Percentiles rank a stretch among this genome's conserved stretches.
These are phyloP conservation scores for Phialemonium atrogriseum DNA, from an alignment of 2,329 filamentous ascomycete genomes.

Conservation along the genomic window DNA sequence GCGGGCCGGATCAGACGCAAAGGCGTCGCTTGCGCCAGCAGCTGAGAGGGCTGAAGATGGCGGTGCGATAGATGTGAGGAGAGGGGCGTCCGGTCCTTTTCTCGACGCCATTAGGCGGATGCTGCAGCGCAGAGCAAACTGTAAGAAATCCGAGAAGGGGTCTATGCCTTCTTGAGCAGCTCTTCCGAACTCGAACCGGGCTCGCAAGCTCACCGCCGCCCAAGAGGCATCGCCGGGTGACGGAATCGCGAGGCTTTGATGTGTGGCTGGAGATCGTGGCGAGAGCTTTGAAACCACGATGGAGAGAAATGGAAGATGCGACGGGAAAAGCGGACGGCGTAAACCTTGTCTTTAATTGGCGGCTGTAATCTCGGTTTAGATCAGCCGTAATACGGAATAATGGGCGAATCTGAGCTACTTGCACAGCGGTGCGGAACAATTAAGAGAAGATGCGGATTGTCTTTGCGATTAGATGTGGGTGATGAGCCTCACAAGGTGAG, in stretches of 20 bases:
- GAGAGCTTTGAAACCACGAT: no score
- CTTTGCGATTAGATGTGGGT: no score
- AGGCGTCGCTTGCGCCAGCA: slow-evolving; percentile 26
- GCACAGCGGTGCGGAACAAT: no score
- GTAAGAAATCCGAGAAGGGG: background rate
- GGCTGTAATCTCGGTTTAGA: background rate
- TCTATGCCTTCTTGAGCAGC: no score
- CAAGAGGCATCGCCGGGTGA: slow-evolving; percentile 16
- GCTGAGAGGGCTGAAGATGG: slow-evolving; percentile 24
- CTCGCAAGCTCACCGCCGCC: slow-evolving; percentile 11
- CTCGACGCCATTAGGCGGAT: slow-evolving; percentile 47
- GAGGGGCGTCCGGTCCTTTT: slow-evolving; percentile 41
- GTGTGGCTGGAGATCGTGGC: slow-evolving; percentile 27
- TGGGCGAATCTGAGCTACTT: no score
- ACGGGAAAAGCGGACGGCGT: no score
- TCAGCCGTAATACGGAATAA: slow-evolving; percentile 2
- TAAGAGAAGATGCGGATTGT: no score
- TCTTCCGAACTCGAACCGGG: slow-evolving; percentile 3
- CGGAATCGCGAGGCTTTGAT: slow-evolving; percentile 13
- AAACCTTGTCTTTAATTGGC: no score
- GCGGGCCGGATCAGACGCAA: slow-evolving; percentile 28
- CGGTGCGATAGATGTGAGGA: slow-evolving; percentile 23
- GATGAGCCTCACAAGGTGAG: no score
- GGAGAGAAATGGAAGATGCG: background rate
- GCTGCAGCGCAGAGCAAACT: no score